Percentiles rank a stretch among this genome's conserved stretches.
Evolutionary conservation across 2,329 filamentous ascomycete species (phyloP).

Genomic region (Fusarium coffeatum): DNA sequence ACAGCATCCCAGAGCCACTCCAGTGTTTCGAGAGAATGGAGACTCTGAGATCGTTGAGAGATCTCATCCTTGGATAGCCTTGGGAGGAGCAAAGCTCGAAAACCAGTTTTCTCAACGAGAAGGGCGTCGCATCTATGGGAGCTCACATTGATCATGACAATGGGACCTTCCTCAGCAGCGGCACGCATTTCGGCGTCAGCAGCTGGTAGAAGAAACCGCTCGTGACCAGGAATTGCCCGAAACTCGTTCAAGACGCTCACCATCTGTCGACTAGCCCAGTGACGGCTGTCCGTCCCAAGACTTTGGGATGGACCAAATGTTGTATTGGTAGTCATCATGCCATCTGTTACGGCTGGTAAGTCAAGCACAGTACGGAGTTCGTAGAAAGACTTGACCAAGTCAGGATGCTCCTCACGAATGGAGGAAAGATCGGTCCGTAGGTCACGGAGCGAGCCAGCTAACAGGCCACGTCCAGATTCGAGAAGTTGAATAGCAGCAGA

Average conservation of each 20-base stretch:
- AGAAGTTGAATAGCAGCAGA: not conserved
- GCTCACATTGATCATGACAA: not conserved
- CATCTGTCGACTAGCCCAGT: not conserved
- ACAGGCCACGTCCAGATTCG: not conserved
- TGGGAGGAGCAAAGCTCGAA: not conserved
- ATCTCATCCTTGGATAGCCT: not conserved
- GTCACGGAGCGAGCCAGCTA: not conserved
- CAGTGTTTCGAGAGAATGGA: not conserved
- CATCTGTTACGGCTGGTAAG: too few species aligned
- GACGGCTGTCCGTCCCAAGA: not conserved
- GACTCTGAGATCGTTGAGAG: not conserved
- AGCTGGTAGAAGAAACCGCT: not conserved
- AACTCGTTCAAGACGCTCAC: not conserved
- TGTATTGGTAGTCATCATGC: not conserved
- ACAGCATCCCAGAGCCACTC: not conserved
- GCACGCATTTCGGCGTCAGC: not conserved
- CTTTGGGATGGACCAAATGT: fast-evolving
- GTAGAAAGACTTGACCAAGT: fast-evolving
- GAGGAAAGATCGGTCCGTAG: not conserved
- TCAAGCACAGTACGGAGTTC: not conserved
- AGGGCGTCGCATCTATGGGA: not conserved
- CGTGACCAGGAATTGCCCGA: not conserved
- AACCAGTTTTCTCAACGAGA: not conserved
- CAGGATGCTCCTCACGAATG: not conserved
- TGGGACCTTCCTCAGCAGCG: not conserved